These are phyloP conservation scores for Paracoccidioides brasiliensis DNA, from an alignment of 2,329 filamentous ascomycete genomes.

Conservation along the genomic window DNA sequence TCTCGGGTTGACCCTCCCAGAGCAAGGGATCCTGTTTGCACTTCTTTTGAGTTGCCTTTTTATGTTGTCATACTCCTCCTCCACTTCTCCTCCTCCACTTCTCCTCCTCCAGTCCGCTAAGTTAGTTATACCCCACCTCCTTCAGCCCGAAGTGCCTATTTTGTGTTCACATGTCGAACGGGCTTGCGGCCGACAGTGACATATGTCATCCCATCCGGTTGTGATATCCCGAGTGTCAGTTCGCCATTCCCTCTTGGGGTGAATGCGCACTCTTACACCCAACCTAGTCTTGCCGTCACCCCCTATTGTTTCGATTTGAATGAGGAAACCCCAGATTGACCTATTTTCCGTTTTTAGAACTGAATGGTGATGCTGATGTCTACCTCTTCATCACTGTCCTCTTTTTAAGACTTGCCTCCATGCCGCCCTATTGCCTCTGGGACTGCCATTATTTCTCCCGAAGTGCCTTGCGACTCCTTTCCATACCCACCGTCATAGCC, in stretches of 20 bases:
- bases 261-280: no score
- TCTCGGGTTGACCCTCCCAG: neutral
- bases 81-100: conserved; percentile 3
- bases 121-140: neutral
- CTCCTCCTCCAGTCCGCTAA: neutral
- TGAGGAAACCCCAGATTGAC: no score
- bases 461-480: conserved; percentile 74
- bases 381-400: conserved; percentile 10
- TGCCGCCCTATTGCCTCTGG: conserved; percentile 71
- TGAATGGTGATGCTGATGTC: neutral
- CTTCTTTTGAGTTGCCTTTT: neutral
- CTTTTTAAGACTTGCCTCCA: conserved; percentile 34
- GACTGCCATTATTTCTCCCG: conserved; percentile 91
- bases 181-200: neutral
- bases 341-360: neutral
- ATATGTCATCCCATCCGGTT: neutral
- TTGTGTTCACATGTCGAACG: neutral
- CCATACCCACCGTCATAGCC: conserved; percentile 65
- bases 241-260: no score
- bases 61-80: neutral
- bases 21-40: neutral
- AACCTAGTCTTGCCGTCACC: no score
- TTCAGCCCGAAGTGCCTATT: neutral
- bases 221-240: no score
- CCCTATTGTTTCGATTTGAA: no score